Evolutionary conservation across 345 rosid genomes (phyloP), one percentile per base, ranked within the genome.

Genomic region (Populus alba): DNA sequence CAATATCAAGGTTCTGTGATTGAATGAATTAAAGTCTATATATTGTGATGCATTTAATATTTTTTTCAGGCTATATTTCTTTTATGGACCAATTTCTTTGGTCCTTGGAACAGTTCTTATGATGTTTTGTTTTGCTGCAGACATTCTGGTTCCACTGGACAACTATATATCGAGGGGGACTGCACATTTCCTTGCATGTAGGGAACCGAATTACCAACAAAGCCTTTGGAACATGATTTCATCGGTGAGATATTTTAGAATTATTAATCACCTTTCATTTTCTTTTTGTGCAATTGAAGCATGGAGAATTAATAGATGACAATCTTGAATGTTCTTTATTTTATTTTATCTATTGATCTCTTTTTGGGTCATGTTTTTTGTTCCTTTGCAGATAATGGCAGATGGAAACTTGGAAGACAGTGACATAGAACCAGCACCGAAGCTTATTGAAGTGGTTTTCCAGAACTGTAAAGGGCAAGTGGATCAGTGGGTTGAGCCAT

Each of bases 391-490:
- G 99, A 86, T 92, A 62, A 87, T 97, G 96, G 83, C 91, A 8
- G 98, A 97, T 81, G 82, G 81, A 84, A 94, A 89, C 82, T 86
- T 94, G 81, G 99, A 97, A 83, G 99, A 97, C 78, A 83, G 83
- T 81, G 98, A 94, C 78, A 88, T 94, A 81, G 97, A 89, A 81
- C 91, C 99, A 20, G 99, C 98, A 80, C 99, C 99, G 80, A 97
- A 97, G 88, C 96, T 97, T 76, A 92, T 97, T 81, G 93, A 94
- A 84, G 98, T 97, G 70, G 91, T 97, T 83, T 92, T 97, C 79
- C 99, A 97, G 88, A 94, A 97, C 81, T 92, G 98, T 85, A 92
- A 86, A 86, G 99, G 98, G 69, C 98, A 92, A 83, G 98, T 97
- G 84, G 99, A 97, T 88, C 98, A 88, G 5, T 97, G 97, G 98